Evolutionary conservation across 192 early-diverging fungal genomes (phyloP), one percentile per base, ranked within the genome.

Genomic region (Umbelopsis sp.): DNA sequence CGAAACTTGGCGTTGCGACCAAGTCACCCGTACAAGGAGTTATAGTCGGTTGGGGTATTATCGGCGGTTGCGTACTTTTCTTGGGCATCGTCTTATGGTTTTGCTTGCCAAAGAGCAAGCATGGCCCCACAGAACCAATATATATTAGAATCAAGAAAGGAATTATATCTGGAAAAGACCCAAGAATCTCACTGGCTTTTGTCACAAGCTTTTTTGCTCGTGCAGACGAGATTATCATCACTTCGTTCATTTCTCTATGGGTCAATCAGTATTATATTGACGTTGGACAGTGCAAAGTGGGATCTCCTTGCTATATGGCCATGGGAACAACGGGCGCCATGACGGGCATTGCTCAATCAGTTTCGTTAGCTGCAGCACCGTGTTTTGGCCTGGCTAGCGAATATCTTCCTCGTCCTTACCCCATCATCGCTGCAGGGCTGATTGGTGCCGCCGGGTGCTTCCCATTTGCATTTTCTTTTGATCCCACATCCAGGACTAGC

Each of bases 161-260:
- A 10, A n/a, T 92, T 45, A 25, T 71, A n/a, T 89, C 91, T 23
- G 84, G 76, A 5, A 74, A 74, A 15, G 89, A 93, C 37, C 82
- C 82, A 3, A 76, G 81, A 23, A 71, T 93, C 35, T 71, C 86
- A 1, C 75, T 91, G 23, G 91, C 89, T 4, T 91, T 90, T 66
- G 49, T 81, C 4, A 86, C 88, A 5, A 84, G 83, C 71, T 92
- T 90, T 69, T 78, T 91, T 65, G 91, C 91, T 10, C 82, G 92
- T 50, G 90, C 87, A 2, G 91, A 93, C 69, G 88, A 89, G 6
- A 85, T 91, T 46, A 84, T 88, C n/a, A 76, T 93, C 23, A 85
- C 92, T 0, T 78, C 87, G 1, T 93, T 86, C 64, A 71, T 93
- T 18, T 84, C 86, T 27, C 79, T 93, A 5, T 92, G 87, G 85